Evolutionary conservation across 2,329 filamentous ascomycete genomes (phyloP), one percentile per base, ranked within the genome.

Genomic region (Claviceps fusiformis): DNA sequence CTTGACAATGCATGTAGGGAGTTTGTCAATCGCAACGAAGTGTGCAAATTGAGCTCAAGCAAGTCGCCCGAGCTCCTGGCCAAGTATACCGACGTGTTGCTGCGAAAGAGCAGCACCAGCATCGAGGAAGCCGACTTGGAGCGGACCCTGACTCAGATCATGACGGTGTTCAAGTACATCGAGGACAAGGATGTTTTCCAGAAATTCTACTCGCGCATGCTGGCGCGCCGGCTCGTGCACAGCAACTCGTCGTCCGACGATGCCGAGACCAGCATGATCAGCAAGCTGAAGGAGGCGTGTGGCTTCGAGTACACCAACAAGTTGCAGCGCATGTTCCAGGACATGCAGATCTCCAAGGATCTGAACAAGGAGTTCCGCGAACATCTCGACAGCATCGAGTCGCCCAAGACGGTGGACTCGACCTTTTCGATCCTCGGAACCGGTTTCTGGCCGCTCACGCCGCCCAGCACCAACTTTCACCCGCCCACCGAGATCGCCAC

Each of bases 131-230:
- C 88, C 37, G 92, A 98, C 65, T 79, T 97, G 63, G 93, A 98
- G 72, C 85, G 86, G 61, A 86, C 89, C 37, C 75, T 97, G 35
- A 83, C 82, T 24, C 89, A 96, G 69, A 93, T 98, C 64, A 98
- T 98, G 93, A 96, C 92, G 1, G 89, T 98, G 55, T 98, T 98
- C 81, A 97, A 97, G 75, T 98, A 98, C 71, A 97, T 98, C 60
- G 93, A 98, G 68, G 95, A 98, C 73, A 98, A 98, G 77, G 93
- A 98, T 66, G 95, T 98, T 5, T 98, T 98, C 79, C 93, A 97
- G 71, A 98, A 97, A 71, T 98, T 96, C 73, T 98, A 98, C 73
- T 95, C 92, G 2, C 87, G 91, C 59, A 95, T 95, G 85, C 75
- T 98, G 63, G 93, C 93, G 52, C 89, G 95, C 69, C 89, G 93